Percentiles rank a stretch among this genome's conserved stretches.
Evolutionary conservation across 129 eudicot genomes (phyloP).

Genomic region (Lonicera japonica): DNA sequence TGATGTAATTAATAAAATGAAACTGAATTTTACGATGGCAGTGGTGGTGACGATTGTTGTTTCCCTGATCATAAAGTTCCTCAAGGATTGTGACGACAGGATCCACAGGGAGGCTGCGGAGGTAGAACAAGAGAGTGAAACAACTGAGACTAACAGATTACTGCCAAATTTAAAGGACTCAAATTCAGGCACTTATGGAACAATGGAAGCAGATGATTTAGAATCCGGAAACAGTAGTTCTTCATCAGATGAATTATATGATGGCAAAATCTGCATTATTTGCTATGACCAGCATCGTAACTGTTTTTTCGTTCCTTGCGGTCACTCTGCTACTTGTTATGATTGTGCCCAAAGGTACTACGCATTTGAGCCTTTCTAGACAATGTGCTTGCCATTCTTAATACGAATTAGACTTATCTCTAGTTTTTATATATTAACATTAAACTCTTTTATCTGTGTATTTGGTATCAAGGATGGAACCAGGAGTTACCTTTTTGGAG

Average conservation of each 20-base stretch:
- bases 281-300: slow-evolving; percentile 33
- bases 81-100: slow-evolving; percentile 1
- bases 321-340: slow-evolving; percentile 40
- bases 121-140: neutral
- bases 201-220: slow-evolving; percentile 18
- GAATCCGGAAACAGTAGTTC: slow-evolving; percentile 18
- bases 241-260: slow-evolving; percentile 28
- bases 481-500: too few relatives aligned
- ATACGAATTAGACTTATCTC: neutral
- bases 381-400: too few relatives aligned
- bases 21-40: slow-evolving; percentile 1
- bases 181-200: slow-evolving; percentile 16
- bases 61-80: slow-evolving; percentile 13
- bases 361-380: neutral
- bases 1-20: neutral
- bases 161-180: slow-evolving; percentile 8
- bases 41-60: slow-evolving; percentile 18
- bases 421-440: neutral
- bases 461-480: too few relatives aligned
- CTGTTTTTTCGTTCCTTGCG: slow-evolving; percentile 50
- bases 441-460: too few relatives aligned
- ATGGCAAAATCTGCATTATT: slow-evolving; percentile 34
- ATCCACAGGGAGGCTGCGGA: neutral
- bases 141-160: slow-evolving; percentile 18
- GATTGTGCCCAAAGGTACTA: slow-evolving; percentile 42